A percentile compares a stretch with the other conserved stretches of the same genome.
These are phyloP conservation scores for Pluteus cervinus DNA, from an alignment of 768 basidiomycete species.

Conservation along the genomic window DNA sequence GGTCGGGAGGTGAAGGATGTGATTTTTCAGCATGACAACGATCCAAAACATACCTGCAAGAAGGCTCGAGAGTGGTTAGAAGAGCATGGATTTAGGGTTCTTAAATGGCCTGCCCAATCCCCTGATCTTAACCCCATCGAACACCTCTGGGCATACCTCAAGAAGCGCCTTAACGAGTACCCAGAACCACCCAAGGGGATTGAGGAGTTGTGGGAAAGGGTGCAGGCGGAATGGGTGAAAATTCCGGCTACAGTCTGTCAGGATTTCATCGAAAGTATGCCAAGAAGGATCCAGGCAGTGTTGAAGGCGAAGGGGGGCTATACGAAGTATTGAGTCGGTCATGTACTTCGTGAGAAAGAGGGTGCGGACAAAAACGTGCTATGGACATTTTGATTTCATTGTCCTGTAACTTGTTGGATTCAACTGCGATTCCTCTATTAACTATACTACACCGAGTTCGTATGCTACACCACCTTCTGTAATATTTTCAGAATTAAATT, in stretches of 20 bases:
- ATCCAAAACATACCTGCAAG: conserved; percentile 28
- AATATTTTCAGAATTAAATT: no score
- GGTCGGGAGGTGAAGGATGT: conserved; percentile 6
- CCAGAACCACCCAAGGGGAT: no score
- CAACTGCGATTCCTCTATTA: no score
- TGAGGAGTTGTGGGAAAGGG: no score
- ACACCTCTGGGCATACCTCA: conserved; percentile 21
- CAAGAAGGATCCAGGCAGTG: conserved; percentile 9
- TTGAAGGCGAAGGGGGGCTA: conserved; percentile 9
- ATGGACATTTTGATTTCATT: no score
- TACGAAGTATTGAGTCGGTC: conserved; percentile 1
- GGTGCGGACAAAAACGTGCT: no score
- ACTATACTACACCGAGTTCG: no score
- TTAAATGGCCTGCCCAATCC: conserved; percentile 21
- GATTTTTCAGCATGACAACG: conserved; percentile 28
- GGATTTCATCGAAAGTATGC: conserved; percentile 10
- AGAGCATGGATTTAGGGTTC: conserved; percentile 14
- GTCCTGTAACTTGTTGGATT: no score
- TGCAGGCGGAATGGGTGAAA: neutral
- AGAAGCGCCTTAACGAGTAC: no score
- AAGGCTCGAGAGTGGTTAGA: conserved; percentile 18
- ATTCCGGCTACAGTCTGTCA: conserved; percentile 2
- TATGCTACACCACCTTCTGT: no score
- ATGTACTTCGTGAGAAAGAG: neutral
- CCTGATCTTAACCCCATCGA: conserved; percentile 27